Conservation (phyloP, 345 rosid species). For the Atalantia buxifolia region DNA sequence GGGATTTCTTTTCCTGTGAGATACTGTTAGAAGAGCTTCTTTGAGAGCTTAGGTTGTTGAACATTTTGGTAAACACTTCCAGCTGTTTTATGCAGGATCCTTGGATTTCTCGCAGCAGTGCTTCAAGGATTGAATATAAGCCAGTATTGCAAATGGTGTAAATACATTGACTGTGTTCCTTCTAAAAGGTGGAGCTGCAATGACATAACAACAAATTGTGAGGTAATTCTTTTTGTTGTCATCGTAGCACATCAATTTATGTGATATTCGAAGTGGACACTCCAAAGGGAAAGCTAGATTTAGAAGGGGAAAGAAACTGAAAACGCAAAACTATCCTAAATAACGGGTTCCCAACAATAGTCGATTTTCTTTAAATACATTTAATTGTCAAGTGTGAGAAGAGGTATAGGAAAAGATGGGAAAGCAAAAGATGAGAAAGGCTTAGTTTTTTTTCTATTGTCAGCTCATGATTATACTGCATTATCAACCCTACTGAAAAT, state of each 20-base stretch:
- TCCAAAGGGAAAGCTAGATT: neutral
- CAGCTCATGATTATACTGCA: too few relatives aligned
- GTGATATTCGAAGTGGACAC: neutral
- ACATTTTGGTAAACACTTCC: too few relatives aligned
- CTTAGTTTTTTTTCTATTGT: too few relatives aligned
- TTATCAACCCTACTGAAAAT: too few relatives aligned
- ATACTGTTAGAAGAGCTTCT: slow-evolving; percentile 1
- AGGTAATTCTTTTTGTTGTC: slow-evolving; percentile 34
- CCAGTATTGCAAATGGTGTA: slow-evolving; percentile 68
- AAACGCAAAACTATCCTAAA: neutral
- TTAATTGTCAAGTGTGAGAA: too few relatives aligned
- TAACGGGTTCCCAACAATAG: too few relatives aligned
- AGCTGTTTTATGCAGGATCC: slow-evolving; percentile 32
- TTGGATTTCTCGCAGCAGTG: slow-evolving; percentile 46
- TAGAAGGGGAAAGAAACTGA: neutral
- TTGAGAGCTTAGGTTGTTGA: neutral
- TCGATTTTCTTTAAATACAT: too few relatives aligned
- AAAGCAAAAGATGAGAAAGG: neutral
- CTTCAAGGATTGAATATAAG: slow-evolving; percentile 50
- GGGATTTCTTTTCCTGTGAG: slow-evolving; percentile 1
- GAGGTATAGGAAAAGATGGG: neutral
- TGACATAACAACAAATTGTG: slow-evolving; percentile 54
- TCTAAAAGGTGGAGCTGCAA: slow-evolving; percentile 74
- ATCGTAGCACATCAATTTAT: slow-evolving; percentile 3
- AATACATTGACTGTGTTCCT: slow-evolving; percentile 65